Evolutionary conservation across 2,329 filamentous ascomycete genomes (phyloP), one percentile per base, ranked within the genome.

Genomic region (Epichloe gansuensis): DNA sequence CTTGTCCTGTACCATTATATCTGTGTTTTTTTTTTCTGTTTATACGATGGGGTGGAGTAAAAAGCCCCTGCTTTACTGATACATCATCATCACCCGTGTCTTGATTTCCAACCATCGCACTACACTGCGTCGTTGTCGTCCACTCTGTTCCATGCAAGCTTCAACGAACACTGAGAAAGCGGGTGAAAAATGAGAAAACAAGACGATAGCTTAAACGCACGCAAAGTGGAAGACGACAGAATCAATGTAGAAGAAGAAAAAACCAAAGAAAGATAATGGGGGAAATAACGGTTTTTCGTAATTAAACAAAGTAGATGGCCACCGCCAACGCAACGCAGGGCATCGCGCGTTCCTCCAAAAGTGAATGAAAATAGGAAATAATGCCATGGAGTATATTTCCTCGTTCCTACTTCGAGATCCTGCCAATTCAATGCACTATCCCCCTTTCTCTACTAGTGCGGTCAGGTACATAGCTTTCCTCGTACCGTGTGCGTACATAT

Each of bases 301-400:
- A 74, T 75, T 74, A 74, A 74, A 75, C 71, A n/a, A 75, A 72
- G 69, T 74, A 74, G 69, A 69, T 70, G 68, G 66, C 66, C 67
- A 65, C 68, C 69, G 61, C 66, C 61, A 52, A 61, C 60, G 61
- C 61, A 53, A 59, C 60, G 55, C 62, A 35, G 12, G 27, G 9
- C 39, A 36, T 23, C 39, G 27, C 12, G 25, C 27, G 7, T 11
- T 59, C 56, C 59, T 59, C 58, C 61, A 15, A 40, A 15, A 36
- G 15, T 38, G 3, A 40, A 31, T 11, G 3, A 9, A 40, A 40
- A 31, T 39, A 31, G 25, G 5, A 47, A 36, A 43, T 25, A 59
- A 65, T 65, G 63, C 64, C 64, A 58, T 57, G 35, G 25, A 60
- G 50, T 58, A 56, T 56, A 53, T 49, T 52, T 47, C 47, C 25